Base-by-base conservation (phyloP, 768 basidiomycete genomes). In the Multifurca ochricompacta region DNA sequence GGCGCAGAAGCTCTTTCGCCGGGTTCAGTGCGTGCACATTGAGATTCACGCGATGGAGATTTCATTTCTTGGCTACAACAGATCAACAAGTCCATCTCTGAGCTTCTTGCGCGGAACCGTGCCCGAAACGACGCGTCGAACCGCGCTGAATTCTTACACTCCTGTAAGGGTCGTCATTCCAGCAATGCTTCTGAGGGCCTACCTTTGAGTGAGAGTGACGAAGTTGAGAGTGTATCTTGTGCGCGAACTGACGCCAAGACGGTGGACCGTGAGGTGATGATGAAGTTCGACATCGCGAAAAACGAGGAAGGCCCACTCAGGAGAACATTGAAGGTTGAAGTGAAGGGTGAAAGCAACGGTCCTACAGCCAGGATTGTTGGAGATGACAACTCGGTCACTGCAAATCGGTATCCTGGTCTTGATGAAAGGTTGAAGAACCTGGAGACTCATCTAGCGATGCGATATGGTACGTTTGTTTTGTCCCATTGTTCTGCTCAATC, bases 261-360 rank as follows among this genome's bases (percentile, higher is more conserved):
- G 0, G 68, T 87, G 30, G 79, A 91, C 65, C 73, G 89, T 35
- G 85, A 88, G 52, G 70, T 79, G 1, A 89, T 91, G 63, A 88
- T 91, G 75, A 87, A 86, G 65, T 91, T 90, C 59, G 89, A 91
- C 65, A 85, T 91, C 58, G 84, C 83, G n/a, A 87, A 82, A 68
- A 89, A 91, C 58, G 83, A 81, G 50, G 85, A 86, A 34, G 88
- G 88, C 0, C 87, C 87, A 1, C 70, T 91, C 39, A 74, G 78
- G 28, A 74, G 80, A 61, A 88, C 82, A 0, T 62, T 81, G 58
- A 75, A 76, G 61, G 66, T 63, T 21, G 65, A 49, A 16, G 35
- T 31, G 8, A 52, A 49, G 4, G 30, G 40, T 4, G 27, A 43
- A 28, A 34, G 23, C 13, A 36, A 25, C 34, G 19, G 4, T 21